Evolutionary conservation across 2,329 filamentous ascomycete species (phyloP).

Genomic region (Aspergillus luchuensis): DNA sequence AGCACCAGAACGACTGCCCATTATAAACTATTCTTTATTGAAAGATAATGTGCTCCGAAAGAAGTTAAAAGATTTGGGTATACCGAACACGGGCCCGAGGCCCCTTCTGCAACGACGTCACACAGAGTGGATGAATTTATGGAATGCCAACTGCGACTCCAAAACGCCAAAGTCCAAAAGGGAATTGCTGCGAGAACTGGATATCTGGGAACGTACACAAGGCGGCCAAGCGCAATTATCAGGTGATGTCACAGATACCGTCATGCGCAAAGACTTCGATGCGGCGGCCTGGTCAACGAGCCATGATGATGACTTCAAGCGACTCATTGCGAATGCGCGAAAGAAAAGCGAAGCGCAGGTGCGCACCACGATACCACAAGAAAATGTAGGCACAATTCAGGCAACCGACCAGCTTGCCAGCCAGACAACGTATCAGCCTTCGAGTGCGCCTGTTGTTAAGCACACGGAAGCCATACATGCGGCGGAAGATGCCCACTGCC

Average conservation of each 20-base stretch:
- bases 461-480: not conserved
- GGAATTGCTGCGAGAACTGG: conserved; percentile 76
- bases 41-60: conserved; percentile 76
- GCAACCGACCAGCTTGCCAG: not conserved
- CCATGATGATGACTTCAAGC: conserved; percentile 74
- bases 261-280: conserved; percentile 90
- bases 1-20: conserved; percentile 68
- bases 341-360: conserved; percentile 48
- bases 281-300: conserved; percentile 71
- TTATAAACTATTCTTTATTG: conserved; percentile 83
- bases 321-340: conserved; percentile 75
- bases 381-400: conserved; percentile 9
- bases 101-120: conserved; percentile 75
- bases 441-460: conserved; percentile 5
- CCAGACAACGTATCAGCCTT: not conserved
- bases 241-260: conserved; percentile 37
- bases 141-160: conserved; percentile 96
- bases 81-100: conserved; percentile 70
- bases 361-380: conserved; percentile 31
- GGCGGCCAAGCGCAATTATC: conserved; percentile 57
- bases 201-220: conserved; percentile 83
- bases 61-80: conserved; percentile 78
- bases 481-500: conserved; percentile 8
- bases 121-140: conserved; percentile 90
- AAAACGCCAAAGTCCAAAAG: conserved; percentile 67